Percentiles rank a stretch among this genome's conserved stretches.
Conservation (phyloP, 2,329 filamentous ascomycete species). For the Neofusicoccum sp. region DNA sequence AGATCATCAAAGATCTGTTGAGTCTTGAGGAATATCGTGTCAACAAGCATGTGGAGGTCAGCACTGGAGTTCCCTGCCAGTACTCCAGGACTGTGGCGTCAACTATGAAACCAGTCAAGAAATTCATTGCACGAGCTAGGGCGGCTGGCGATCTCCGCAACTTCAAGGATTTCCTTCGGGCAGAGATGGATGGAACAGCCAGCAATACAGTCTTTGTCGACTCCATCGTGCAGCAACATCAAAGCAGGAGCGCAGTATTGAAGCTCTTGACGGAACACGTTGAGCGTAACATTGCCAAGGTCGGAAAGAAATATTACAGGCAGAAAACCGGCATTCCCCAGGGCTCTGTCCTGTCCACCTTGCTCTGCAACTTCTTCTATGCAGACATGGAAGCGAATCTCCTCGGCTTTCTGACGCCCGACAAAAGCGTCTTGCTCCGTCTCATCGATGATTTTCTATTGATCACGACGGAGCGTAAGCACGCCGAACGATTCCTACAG, state of each 20-base stretch:
- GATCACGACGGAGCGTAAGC: constrained; percentile 66
- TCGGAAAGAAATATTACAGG: constrained; percentile 83
- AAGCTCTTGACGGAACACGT: constrained; percentile 76
- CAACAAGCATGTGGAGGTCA: constrained; percentile 71
- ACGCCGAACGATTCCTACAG: constrained; percentile 71
- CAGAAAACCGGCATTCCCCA: constrained; percentile 91
- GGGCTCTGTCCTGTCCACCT: constrained; percentile 81
- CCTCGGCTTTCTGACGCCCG: constrained; percentile 64
- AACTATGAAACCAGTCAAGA: constrained; percentile 33
- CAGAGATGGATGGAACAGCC: constrained; percentile 33
- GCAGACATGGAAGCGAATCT: constrained; percentile 74
- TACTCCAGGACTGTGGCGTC: constrained; percentile 21
- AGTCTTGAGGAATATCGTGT: constrained; percentile 65
- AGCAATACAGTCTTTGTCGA: constrained; percentile 75
- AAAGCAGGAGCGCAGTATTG: constrained; percentile 61
- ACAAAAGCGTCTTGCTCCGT: constrained; percentile 67
- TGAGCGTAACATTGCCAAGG: constrained; percentile 78
- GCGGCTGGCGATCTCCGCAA: constrained; percentile 29
- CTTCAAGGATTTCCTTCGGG: constrained; percentile 21
- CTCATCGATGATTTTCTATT: constrained; percentile 93
- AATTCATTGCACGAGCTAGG: constrained; percentile 42
- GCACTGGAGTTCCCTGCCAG: constrained; percentile 43
- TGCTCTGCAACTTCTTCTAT: constrained; percentile 95
- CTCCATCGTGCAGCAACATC: constrained; percentile 57
- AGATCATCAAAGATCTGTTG: constrained; percentile 60